Percentiles rank a stretch among this genome's conserved stretches.
Conservation (phyloP, 345 rosid genomes). For the Corchorus capsularis region DNA sequence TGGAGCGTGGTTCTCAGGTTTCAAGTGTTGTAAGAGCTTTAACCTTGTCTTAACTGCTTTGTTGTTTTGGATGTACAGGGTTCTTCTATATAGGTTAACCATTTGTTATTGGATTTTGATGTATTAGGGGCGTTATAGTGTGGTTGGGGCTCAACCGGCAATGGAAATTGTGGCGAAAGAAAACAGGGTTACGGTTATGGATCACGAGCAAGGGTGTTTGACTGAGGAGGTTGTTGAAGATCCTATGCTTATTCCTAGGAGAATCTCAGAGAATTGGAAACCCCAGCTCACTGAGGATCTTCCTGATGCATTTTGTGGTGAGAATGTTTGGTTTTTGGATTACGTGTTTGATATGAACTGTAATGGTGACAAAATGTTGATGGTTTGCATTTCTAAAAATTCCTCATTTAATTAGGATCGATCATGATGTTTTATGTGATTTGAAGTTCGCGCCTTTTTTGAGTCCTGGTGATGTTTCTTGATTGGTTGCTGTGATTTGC, state of each 20-base stretch:
- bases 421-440: not conserved
- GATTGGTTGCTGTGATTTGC: conserved; percentile 13
- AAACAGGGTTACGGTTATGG: conserved; percentile 68
- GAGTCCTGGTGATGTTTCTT: not conserved
- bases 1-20: conserved; percentile 61
- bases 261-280: conserved; percentile 74
- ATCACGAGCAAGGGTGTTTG: conserved; percentile 54
- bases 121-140: conserved; percentile 72
- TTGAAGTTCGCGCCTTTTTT: not conserved
- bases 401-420: not conserved
- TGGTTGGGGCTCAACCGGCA: conserved; percentile 81
- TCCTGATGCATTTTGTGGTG: conserved; percentile 89
- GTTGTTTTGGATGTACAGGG: not conserved
- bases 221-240: conserved; percentile 71
- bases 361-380: not conserved
- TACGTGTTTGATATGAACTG: not conserved
- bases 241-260: conserved; percentile 71
- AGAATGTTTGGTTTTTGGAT: conserved; percentile 25
- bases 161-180: conserved; percentile 81
- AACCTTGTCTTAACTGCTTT: not conserved
- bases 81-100: not conserved
- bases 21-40: conserved; percentile 59
- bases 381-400: not conserved
- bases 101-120: conserved; percentile 25
- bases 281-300: conserved; percentile 71